phyloP scores from a whole-genome alignment of 2,329 filamentous ascomycete genomes.

The Bipolaris cookei region DNA sequence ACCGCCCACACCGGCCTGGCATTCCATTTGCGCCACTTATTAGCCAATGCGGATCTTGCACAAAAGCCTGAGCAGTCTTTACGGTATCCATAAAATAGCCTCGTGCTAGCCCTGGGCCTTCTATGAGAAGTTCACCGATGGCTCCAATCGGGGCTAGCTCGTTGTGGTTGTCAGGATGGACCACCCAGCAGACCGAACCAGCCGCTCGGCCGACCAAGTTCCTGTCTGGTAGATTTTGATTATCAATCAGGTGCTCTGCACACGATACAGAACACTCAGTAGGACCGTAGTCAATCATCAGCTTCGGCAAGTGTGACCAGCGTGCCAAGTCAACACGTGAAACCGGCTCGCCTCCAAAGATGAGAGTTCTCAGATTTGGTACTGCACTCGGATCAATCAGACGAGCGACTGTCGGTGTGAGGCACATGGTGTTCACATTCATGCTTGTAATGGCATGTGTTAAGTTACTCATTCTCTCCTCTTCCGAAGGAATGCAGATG shows the following conservation, averaged over 20 bases:
- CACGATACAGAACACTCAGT: not conserved
- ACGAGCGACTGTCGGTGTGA: slow-evolving; percentile 64
- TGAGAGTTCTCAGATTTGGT: slow-evolving; percentile 50
- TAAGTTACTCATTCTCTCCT: slow-evolving; percentile 57
- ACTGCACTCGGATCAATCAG: slow-evolving; percentile 51
- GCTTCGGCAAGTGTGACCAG: not conserved
- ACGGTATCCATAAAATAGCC: slow-evolving; percentile 15
- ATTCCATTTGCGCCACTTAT: not conserved
- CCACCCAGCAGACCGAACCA: not conserved
- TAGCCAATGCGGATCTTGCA: not conserved
- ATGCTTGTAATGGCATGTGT: slow-evolving; percentile 45
- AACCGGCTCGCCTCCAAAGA: slow-evolving; percentile 50
- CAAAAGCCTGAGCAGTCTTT: slow-evolving; percentile 19
- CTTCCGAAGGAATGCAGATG: slow-evolving; percentile 61
- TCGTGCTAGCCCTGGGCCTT: slow-evolving; percentile 8
- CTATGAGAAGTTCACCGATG: slow-evolving; percentile 15
- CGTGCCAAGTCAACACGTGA: not conserved
- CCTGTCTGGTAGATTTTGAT: not conserved
- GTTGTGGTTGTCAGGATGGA: not conserved
- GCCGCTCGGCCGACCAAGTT: not conserved
- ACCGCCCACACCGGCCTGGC: not conserved
- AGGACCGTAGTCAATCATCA: too few relatives aligned
- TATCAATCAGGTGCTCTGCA: not conserved
- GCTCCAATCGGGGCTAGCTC: slow-evolving; percentile 7
- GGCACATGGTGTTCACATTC: slow-evolving; percentile 39